Base-by-base conservation (phyloP, 768 basidiomycete species). In the Punctularia strigosozonata region DNA sequence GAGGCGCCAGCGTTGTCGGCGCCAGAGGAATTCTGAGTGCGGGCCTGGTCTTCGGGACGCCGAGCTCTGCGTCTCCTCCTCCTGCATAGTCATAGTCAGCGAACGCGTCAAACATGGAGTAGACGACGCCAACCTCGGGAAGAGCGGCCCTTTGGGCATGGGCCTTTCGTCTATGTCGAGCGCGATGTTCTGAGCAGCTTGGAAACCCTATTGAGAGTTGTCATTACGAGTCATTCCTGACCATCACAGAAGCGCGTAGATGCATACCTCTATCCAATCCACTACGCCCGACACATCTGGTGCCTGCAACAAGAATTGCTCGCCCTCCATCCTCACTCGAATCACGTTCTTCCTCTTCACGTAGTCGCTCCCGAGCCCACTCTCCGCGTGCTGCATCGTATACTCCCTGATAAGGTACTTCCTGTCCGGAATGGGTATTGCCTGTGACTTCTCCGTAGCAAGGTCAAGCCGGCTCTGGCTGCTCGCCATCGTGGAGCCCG, bases 301-400 rank as follows among this genome's bases (percentile, higher is more conserved):
- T 3, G 87, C 86, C 60, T 99, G 94, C 49, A 99, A 50, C 48
- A 99, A 63, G 60, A 99, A 99, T 62, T 99, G 95, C 64, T 98
- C 88, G 10, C 94, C 95, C 56, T 95, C 90, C 46, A 90, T 64
- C 41, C 94, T 63, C 21, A 98, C 75, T 17, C 95, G 71, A 24
- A 98, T 90, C 32, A 98, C 94, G 56, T 98, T 86, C 65, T 77
- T 82, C 45, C 91, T 68, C 69, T 98, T 98, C 46, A 76, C 25
- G 60, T 99, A 99, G 57, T 99, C 95, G 43, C 86, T 90, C 23
- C 89, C 95, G 25, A 99, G 57, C 17, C 95, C 95, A 43, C 87
- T 89, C 66, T 97, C 92, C 5, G 90, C 89, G 48, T 83, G 60
- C 56, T 94, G 89, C 57, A 97, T 64, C 17, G 85, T 77, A 53